These are phyloP conservation scores for Ascobolus immersus DNA, from an alignment of 495 filamentous ascomycete genomes.

Conservation along the genomic window DNA sequence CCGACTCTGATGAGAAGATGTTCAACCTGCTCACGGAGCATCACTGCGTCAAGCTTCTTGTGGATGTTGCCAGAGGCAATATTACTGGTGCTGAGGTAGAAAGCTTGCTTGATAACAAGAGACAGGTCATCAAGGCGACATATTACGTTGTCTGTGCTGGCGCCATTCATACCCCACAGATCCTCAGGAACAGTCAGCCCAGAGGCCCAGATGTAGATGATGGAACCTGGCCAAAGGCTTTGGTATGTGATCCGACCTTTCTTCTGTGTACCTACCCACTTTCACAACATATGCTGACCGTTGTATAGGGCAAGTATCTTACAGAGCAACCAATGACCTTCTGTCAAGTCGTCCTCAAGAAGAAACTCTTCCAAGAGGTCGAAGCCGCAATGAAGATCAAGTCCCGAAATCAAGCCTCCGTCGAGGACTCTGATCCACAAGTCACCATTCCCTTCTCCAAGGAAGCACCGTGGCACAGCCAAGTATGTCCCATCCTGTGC, in stretches of 20 bases:
- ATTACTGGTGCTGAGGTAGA: too few species aligned
- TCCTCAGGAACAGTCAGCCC: conserved; percentile 4
- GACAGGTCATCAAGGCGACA: too few species aligned
- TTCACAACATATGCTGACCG: neutral
- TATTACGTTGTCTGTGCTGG: conserved; percentile 6
- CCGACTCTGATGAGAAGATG: too few species aligned
- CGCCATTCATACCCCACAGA: conserved; percentile 3
- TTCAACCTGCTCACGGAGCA: too few species aligned
- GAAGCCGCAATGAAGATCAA: neutral
- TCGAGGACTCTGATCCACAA: conserved; percentile 2
- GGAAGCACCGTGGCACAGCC: conserved; percentile 4
- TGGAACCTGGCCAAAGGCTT: conserved; percentile 1
- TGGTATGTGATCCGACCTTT: neutral
- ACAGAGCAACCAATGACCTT: conserved; percentile 6
- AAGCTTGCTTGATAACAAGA: too few species aligned
- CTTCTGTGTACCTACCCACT: neutral
- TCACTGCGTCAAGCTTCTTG: too few species aligned
- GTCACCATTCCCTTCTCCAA: neutral
- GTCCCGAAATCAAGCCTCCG: neutral
- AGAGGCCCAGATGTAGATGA: neutral
- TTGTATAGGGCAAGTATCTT: conserved; percentile 1
- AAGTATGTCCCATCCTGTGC: neutral
- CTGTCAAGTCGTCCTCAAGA: conserved; percentile 4
- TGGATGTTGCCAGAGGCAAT: too few species aligned
- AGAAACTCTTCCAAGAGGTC: neutral